phyloP scores from a whole-genome alignment of 352 stramenopile species.

The Stramenopiles sp. region DNA sequence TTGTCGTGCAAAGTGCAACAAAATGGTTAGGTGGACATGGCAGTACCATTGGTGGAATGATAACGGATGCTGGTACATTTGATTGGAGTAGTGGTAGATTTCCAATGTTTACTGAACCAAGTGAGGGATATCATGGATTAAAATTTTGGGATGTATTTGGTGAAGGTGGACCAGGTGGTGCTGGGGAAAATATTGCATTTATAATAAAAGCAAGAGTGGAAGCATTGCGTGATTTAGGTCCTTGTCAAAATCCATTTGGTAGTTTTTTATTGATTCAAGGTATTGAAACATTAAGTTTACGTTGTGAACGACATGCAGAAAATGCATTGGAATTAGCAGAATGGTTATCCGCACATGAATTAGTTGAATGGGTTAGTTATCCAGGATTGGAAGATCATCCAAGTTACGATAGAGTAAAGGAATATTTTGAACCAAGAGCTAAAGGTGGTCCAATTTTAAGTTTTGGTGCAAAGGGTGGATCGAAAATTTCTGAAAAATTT shows the following conservation, averaged over 20 bases:
- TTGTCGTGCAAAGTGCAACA: slow-evolving; percentile 15
- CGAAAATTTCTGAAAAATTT: background rate
- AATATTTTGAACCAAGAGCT: slow-evolving; percentile 8
- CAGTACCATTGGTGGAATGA: slow-evolving; percentile 10
- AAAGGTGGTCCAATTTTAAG: background rate
- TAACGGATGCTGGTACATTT: slow-evolving; percentile 7
- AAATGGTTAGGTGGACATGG: slow-evolving; percentile 16
- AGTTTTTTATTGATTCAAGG: background rate
- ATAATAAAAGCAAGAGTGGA: slow-evolving; percentile 12
- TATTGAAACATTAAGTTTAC: background rate
- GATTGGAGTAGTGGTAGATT: slow-evolving; percentile 62
- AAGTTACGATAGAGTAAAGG: background rate
- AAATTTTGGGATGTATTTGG: slow-evolving; percentile 17
- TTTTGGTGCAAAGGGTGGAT: background rate
- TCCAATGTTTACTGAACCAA: slow-evolving; percentile 66
- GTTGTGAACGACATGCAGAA: background rate
- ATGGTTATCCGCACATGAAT: background rate
- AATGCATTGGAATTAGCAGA: background rate
- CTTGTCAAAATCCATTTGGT: background rate
- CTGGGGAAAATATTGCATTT: slow-evolving; percentile 15
- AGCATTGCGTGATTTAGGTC: slow-evolving; percentile 14
- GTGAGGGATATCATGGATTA: slow-evolving; percentile 33
- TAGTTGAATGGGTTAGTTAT: background rate
- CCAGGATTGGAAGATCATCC: background rate
- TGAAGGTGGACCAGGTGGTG: no score